Percentiles rank a stretch among this genome's conserved stretches.
Evolutionary conservation across 2,329 filamentous ascomycete species (phyloP).

Genomic region (Aspergillus japonicus): DNA sequence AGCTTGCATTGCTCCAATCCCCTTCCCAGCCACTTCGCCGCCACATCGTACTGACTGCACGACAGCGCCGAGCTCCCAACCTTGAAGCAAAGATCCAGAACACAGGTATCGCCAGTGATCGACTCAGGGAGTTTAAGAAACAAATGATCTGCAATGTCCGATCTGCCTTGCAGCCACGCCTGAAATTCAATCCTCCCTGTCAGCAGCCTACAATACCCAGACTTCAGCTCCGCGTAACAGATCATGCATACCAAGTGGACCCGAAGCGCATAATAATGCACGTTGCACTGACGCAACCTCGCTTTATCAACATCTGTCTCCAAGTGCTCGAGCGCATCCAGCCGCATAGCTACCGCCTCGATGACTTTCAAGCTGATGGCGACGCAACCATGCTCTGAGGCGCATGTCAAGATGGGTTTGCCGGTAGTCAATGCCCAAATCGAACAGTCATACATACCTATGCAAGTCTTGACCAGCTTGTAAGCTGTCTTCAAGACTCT

Average conservation of each 20-base stretch:
- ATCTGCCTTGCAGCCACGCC: constrained; percentile 71
- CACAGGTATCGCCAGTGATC: constrained; percentile 46
- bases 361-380: constrained; percentile 62
- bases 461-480: constrained; percentile 62
- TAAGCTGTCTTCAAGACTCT: constrained; percentile 67
- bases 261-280: constrained; percentile 66
- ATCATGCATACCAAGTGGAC: constrained; percentile 58
- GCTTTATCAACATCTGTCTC: constrained; percentile 10
- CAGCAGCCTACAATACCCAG: not conserved
- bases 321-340: constrained; percentile 31
- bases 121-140: constrained; percentile 58
- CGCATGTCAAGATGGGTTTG: not conserved
- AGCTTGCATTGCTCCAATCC: constrained; percentile 59
- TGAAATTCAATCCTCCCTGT: constrained; percentile 33
- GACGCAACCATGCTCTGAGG: constrained; percentile 53
- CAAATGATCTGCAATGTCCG: constrained; percentile 77
- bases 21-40: constrained; percentile 71
- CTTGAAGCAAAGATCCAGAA: constrained; percentile 68
- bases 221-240: constrained; percentile 2
- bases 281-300: constrained; percentile 25
- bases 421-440: not conserved
- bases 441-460: constrained; percentile 49
- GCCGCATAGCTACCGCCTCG: constrained; percentile 62
- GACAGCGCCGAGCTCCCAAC: constrained; percentile 64
- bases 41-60: constrained; percentile 54